Evolutionary conservation across 306 rosid species (phyloP).

Genomic region (Prunus kanzakura): DNA sequence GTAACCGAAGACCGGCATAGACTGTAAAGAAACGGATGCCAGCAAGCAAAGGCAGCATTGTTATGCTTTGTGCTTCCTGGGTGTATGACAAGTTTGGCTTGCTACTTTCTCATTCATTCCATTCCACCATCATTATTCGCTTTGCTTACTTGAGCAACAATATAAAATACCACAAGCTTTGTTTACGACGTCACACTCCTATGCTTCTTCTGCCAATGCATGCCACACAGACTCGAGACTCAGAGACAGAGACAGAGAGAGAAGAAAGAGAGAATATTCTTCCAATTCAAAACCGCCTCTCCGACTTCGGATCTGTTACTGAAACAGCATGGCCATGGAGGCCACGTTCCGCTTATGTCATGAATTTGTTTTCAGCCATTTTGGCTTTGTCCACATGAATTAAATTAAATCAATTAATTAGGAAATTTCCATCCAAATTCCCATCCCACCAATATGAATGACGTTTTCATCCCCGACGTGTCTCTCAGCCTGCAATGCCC

Average conservation of each 20-base stretch:
- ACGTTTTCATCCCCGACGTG: slow-evolving; percentile 33
- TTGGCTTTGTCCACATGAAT: slow-evolving; percentile 10
- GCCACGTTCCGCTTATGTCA: slow-evolving; percentile 7
- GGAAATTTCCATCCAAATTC: neutral
- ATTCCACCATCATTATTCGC: slow-evolving; percentile 14
- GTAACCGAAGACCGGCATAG: neutral
- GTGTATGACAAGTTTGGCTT: neutral
- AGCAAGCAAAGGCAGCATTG: neutral
- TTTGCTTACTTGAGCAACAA: neutral
- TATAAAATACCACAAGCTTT: neutral
- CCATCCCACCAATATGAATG: neutral
- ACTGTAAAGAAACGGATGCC: neutral
- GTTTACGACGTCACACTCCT: slow-evolving; percentile 21
- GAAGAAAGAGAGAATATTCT: slow-evolving; percentile 30
- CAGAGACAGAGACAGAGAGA: neutral
- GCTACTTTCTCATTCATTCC: neutral
- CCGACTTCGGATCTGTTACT: neutral
- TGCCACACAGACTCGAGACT: neutral
- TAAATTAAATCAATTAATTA: neutral
- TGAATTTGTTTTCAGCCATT: slow-evolving; percentile 13
- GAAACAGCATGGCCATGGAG: slow-evolving; percentile 3
- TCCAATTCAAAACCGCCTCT: slow-evolving; percentile 19
- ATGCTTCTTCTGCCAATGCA: slow-evolving; percentile 12
- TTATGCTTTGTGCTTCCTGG: neutral
- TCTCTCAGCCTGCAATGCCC: slow-evolving; percentile 32